Evolutionary conservation across 768 basidiomycete species (phyloP).

Genomic region (Boletus patriciae): DNA sequence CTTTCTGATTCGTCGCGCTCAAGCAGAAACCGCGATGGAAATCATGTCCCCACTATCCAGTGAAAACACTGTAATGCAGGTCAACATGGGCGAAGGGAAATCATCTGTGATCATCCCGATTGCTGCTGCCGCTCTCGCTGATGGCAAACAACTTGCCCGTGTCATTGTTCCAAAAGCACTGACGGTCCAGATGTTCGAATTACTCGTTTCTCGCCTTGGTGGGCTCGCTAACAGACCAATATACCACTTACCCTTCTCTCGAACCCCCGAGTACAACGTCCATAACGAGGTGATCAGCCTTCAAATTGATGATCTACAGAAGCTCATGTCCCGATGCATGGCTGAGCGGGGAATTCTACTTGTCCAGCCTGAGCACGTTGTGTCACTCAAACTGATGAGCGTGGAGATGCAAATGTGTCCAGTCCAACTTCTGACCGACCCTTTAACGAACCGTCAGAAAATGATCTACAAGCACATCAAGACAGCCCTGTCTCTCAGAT

Average conservation of each 20-base stretch:
- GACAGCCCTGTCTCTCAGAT: not conserved
- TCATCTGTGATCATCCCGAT: conserved; percentile 46
- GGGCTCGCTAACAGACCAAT: conserved; percentile 45
- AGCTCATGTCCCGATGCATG: conserved; percentile 40
- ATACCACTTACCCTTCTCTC: conserved; percentile 48
- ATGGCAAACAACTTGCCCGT: conserved; percentile 42
- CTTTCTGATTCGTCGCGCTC: not conserved
- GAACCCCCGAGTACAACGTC: conserved; percentile 28
- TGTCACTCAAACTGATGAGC: conserved; percentile 46
- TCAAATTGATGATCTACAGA: conserved; percentile 27
- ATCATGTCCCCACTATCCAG: conserved; percentile 42
- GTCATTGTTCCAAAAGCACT: conserved; percentile 48
- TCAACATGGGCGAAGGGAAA: conserved; percentile 60
- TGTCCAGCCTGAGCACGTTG: conserved; percentile 50
- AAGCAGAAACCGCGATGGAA: conserved; percentile 35
- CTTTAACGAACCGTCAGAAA: conserved; percentile 14
- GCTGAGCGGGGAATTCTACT: conserved; percentile 41
- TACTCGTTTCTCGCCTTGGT: conserved; percentile 41
- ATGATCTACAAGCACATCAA: not conserved
- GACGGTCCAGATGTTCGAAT: conserved; percentile 43
- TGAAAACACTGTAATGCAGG: conserved; percentile 42
- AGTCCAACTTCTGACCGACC: conserved; percentile 5
- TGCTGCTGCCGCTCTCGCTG: conserved; percentile 38
- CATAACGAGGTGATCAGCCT: no score
- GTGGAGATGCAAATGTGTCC: conserved; percentile 30